Conservation (phyloP, 305 asterid species). For the Ilex paraguariensis region DNA sequence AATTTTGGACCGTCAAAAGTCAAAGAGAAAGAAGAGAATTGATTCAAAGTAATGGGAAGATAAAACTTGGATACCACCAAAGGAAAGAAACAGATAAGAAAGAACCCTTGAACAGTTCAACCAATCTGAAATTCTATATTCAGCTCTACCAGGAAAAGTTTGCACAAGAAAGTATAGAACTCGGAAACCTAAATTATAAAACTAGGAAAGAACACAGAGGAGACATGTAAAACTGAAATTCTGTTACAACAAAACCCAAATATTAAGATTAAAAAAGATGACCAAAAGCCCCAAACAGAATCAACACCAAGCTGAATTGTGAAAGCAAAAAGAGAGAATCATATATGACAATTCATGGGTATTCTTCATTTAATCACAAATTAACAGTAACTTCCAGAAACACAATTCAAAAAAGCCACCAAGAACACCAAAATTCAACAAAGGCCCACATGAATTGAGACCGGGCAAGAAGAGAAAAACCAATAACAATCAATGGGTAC, state of each 20-base stretch:
- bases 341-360: too few species aligned
- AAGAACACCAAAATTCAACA: not conserved
- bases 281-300: not conserved
- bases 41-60: not conserved
- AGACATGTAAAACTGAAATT: not conserved
- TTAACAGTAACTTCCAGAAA: too few species aligned
- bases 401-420: too few species aligned
- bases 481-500: conserved; percentile 1
- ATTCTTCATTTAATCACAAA: too few species aligned
- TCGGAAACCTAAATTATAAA: not conserved
- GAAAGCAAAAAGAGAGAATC: too few species aligned
- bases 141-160: not conserved
- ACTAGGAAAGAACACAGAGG: not conserved
- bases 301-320: too few species aligned
- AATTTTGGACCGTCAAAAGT: conserved; percentile 9
- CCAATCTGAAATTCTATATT: not conserved
- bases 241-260: not conserved
- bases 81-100: not conserved
- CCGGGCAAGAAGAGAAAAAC: not conserved
- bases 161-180: not conserved
- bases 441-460: not conserved
- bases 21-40: conserved; percentile 4
- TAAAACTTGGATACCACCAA: not conserved
- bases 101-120: not conserved
- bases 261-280: not conserved